A percentile compares a stretch with the other conserved stretches of the same genome.
phyloP scores from a whole-genome alignment of 2,329 filamentous ascomycete genomes.

The Cadophora gregata region DNA sequence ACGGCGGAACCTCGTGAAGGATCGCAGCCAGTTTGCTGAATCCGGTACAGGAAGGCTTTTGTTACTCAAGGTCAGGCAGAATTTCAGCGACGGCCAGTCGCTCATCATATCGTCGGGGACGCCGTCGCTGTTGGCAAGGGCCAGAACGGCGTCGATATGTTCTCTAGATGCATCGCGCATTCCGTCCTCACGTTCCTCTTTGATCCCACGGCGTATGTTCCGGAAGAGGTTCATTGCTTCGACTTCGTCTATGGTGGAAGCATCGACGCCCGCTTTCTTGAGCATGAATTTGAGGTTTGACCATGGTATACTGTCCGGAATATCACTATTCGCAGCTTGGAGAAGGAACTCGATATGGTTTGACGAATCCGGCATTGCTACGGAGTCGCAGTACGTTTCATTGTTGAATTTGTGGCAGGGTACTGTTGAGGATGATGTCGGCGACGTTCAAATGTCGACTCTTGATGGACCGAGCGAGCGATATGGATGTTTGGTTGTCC shows the following conservation, averaged over 20 bases:
- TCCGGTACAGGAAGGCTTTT: not conserved
- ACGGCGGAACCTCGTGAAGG: not conserved
- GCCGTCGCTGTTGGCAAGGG: not conserved
- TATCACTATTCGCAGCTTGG: not conserved
- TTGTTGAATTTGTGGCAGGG: not conserved
- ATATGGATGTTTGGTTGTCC: not conserved
- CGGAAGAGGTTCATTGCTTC: not conserved
- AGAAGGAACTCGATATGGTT: not conserved
- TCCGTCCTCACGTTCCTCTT: not conserved
- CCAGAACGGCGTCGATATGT: not conserved
- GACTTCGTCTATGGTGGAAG: not conserved
- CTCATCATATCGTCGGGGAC: not conserved
- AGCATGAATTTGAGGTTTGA: not conserved
- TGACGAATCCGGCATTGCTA: not conserved
- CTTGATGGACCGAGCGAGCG: not conserved
- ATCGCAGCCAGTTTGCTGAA: not conserved
- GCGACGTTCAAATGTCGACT: not conserved
- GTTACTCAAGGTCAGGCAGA: not conserved
- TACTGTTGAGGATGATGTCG: not conserved
- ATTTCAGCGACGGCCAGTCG: not conserved
- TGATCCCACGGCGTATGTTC: not conserved
- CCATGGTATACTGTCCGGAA: not conserved
- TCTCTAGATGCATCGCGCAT: conserved; percentile 7
- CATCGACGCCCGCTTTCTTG: not conserved
- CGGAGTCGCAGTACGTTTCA: not conserved